Base-by-base conservation (phyloP, 108 stramenopile genomes). In the Skeletonema grethae region DNA sequence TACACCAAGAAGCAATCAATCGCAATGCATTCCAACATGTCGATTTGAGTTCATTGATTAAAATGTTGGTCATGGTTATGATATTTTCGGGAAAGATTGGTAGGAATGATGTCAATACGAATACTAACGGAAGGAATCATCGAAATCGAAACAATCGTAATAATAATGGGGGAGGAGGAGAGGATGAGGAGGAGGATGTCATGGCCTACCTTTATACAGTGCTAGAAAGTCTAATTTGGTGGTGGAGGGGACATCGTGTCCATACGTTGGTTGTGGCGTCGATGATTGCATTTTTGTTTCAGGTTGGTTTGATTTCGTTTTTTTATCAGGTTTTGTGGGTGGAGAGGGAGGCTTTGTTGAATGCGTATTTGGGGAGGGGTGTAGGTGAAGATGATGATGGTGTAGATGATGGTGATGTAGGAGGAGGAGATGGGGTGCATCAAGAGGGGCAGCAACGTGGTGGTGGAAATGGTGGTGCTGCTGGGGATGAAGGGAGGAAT, bases 301-400 rank as follows among this genome's bases (percentile, higher is more conserved):
- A 73, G 67, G 63, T 59, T 28, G 79, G 79, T 0, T 57, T 80
- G 35, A 69, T 80, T 67, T 65, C 67, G n/a, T 80, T 80, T 43
- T 46, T 80, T 20, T 73, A 80, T 57, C 59, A 72, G 61, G 79
- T 80, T 12, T 22, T 80, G 31, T 73, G 79, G 79, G 61, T 80
- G 29, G 79, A 80, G 32, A 61, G 79, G 18, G 67, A 64, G 60
- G 72, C 72, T 20, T 29, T 80, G 46, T 38, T 72, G 32, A 24
- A 36, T 45, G 79, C 62, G 18, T 80, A 72, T 72, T 13, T 80
- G 36, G 70, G 70, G 24, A 63, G 32, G 10, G 22, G 36, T 8
- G 50, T 1, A n/a, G 18, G 1, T 48, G 18, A 18, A 10, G n/a
- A 1, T 48, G 57, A 22, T 36, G 55, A 18, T n/a, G 73, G 58